Conservation (phyloP, 2,329 filamentous ascomycete species). For the Aureobasidium sp. region DNA sequence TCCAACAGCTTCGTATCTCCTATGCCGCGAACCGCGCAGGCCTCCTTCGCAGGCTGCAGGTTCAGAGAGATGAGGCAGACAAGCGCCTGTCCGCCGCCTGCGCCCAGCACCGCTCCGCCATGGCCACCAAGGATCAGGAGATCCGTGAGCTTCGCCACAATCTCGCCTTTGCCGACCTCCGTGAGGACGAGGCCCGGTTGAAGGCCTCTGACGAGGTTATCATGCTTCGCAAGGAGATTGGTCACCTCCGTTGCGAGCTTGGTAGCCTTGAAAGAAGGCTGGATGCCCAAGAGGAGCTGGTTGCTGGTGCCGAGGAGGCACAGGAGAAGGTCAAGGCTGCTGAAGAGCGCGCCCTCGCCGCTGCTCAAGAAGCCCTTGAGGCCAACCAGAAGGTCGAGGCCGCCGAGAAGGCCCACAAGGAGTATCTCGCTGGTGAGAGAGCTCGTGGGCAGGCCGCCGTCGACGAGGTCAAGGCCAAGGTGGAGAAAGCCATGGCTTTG, state of each 20-base stretch:
- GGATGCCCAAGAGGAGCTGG: neutral
- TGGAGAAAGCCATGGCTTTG: neutral
- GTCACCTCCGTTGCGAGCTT: neutral
- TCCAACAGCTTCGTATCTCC: neutral
- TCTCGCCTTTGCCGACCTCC: neutral
- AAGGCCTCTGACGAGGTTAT: neutral
- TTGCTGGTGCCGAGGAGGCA: neutral
- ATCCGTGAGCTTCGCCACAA: neutral
- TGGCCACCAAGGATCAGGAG: neutral
- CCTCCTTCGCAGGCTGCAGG: neutral
- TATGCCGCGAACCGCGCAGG: neutral
- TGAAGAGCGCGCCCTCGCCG: neutral
- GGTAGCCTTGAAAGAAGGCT: neutral
- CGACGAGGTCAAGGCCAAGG: neutral
- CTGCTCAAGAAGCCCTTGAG: neutral
- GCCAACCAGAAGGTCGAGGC: slow-evolving; percentile 4
- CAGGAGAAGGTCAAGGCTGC: neutral
- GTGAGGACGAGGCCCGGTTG: neutral
- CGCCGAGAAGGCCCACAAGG: neutral
- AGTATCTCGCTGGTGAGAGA: neutral
- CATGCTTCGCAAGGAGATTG: neutral
- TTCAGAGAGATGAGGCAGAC: neutral
- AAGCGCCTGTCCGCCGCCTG: neutral
- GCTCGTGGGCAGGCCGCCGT: neutral
- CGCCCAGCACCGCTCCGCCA: neutral